These are phyloP conservation scores for Penicillium fimorum DNA, from an alignment of 495 filamentous ascomycete species.

Conservation along the genomic window DNA sequence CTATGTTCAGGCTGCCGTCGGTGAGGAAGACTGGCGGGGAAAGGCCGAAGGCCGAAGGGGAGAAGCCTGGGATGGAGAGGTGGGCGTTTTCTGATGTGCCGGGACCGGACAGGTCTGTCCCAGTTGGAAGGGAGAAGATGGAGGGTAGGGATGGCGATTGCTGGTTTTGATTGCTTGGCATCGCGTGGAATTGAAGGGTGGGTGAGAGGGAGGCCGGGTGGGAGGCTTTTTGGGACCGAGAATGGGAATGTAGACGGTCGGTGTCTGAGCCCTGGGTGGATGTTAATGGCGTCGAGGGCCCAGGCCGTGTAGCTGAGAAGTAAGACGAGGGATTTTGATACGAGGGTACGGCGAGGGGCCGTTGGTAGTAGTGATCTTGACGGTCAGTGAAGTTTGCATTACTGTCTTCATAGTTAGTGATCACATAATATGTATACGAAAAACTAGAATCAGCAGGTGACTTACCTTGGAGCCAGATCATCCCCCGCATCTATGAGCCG, in stretches of 20 bases:
- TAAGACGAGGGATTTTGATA: constrained; percentile 15
- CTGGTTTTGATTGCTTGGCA: constrained; percentile 10
- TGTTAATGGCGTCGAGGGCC: constrained; percentile 14
- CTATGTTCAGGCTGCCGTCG: constrained; percentile 28
- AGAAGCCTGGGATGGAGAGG: constrained; percentile 30
- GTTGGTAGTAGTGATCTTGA: constrained; percentile 25
- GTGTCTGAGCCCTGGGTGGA: constrained; percentile 14
- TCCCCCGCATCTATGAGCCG: constrained; percentile 54
- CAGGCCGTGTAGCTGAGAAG: constrained; percentile 15
- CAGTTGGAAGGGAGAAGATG: constrained; percentile 29
- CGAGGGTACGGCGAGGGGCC: constrained; percentile 18
- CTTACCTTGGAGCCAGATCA: constrained; percentile 49
- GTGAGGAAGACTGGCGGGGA: constrained; percentile 35
- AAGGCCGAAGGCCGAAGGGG: constrained; percentile 32
- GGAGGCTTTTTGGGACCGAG: constrained; percentile 8
- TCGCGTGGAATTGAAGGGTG: constrained; percentile 22
- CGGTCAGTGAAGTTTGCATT: constrained; percentile 14
- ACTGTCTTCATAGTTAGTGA: constrained; percentile 5
- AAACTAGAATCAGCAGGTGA: not conserved
- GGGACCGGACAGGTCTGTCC: constrained; percentile 8
- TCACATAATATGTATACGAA: not conserved
- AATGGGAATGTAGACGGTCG: constrained; percentile 11
- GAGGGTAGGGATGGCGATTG: constrained; percentile 21
- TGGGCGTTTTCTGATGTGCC: constrained; percentile 11
- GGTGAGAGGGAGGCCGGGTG: constrained; percentile 14